These are phyloP conservation scores for Grigorovia jiainica DNA, from an alignment of 805 yeast species.

Conservation along the genomic window DNA sequence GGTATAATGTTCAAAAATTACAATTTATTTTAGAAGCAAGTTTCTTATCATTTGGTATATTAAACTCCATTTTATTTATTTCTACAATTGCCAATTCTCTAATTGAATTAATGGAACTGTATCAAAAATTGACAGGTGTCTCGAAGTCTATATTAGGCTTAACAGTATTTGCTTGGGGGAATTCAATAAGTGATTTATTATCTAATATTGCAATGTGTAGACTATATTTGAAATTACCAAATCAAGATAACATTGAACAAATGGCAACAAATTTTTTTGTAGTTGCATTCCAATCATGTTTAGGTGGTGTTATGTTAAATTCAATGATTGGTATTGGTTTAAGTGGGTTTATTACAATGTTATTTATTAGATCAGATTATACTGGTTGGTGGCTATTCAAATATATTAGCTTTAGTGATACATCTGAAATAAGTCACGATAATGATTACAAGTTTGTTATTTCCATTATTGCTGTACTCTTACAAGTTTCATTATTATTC, in stretches of 20 bases:
- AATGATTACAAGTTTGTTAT: conserved; percentile 17
- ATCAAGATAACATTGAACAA: conserved; percentile 9
- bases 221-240: conserved; percentile 31
- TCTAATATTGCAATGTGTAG: conserved; percentile 76
- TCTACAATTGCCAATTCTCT: conserved; percentile 27
- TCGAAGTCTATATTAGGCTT: conserved; percentile 82
- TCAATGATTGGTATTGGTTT: conserved; percentile 74
- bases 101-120: conserved; percentile 28
- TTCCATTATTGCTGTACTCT: conserved; percentile 17
- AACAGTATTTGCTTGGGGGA: conserved; percentile 91
- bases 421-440: not conserved
- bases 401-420: conserved; percentile 13
- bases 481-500: conserved; percentile 15
- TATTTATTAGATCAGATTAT: conserved; percentile 13
- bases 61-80: conserved; percentile 27
- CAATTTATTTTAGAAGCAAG: conserved; percentile 10
- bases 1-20: conserved; percentile 13
- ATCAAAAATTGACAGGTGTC: conserved; percentile 31
- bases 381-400: conserved; percentile 19
- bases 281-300: conserved; percentile 88
- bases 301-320: conserved; percentile 85
- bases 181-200: conserved; percentile 84
- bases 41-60: conserved; percentile 19
- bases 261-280: conserved; percentile 58
- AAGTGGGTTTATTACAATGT: conserved; percentile 47